Evolutionary conservation across 2,329 filamentous ascomycete genomes (phyloP).

Genomic region (Metarhizium guizhouense): DNA sequence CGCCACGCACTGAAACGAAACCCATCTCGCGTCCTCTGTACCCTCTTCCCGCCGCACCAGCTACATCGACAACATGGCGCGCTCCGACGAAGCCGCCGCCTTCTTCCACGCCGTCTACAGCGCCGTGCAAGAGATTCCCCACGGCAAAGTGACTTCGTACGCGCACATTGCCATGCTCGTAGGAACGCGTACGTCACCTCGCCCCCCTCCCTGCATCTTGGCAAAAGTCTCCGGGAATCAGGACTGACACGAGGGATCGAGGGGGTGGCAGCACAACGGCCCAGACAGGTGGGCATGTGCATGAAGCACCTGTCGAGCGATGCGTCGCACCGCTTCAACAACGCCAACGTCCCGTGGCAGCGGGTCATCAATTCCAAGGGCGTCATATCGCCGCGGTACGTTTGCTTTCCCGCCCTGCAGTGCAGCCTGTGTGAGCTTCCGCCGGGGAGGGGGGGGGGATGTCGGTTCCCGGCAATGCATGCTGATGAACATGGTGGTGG

Average conservation of each 20-base stretch:
- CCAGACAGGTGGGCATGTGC: constrained; percentile 81
- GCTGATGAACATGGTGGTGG: too few species aligned
- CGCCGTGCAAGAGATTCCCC: constrained; percentile 77
- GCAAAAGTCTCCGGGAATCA: too few species aligned
- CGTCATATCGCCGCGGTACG: constrained; percentile 71
- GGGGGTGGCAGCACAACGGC: constrained; percentile 49
- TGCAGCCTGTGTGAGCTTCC: too few species aligned
- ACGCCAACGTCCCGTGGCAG: constrained; percentile 85
- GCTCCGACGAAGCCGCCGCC: constrained; percentile 63
- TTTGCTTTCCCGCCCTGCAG: too few species aligned
- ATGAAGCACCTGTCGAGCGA: constrained; percentile 72
- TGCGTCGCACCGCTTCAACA: constrained; percentile 50
- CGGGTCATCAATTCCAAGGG: constrained; percentile 84
- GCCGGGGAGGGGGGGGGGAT: too few species aligned
- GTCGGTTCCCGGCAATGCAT: too few species aligned
- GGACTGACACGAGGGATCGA: too few species aligned
- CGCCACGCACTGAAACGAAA: too few species aligned
- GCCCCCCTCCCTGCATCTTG: not conserved
- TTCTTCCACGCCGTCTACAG: constrained; percentile 74
- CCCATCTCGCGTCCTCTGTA: too few species aligned
- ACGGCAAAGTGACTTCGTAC: constrained; percentile 79
- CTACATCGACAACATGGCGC: constrained; percentile 41
- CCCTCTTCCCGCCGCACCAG: too few species aligned
- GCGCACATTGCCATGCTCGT: constrained; percentile 68
- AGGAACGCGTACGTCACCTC: constrained; percentile 55